phyloP scores from a whole-genome alignment of 768 basidiomycete species.

The Russula olivacea region DNA sequence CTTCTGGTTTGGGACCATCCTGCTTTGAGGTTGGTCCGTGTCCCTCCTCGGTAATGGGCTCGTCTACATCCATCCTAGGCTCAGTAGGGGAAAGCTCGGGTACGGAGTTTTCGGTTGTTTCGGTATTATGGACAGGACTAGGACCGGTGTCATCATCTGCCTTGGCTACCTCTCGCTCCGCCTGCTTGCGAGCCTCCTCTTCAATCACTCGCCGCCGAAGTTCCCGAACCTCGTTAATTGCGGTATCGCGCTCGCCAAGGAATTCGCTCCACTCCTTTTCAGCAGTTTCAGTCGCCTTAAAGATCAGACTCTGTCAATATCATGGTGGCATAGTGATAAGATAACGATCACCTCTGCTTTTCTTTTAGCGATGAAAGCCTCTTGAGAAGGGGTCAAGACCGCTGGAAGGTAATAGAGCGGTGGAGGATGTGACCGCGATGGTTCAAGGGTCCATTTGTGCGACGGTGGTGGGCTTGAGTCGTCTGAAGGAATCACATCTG shows the following conservation, averaged over 20 bases:
- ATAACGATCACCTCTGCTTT: constrained; percentile 51
- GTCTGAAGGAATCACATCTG: constrained; percentile 52
- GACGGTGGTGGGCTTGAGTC: constrained; percentile 31
- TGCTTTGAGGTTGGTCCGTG: constrained; percentile 12
- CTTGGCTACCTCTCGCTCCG: constrained; percentile 36
- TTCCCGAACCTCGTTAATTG: constrained; percentile 55
- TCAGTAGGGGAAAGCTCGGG: constrained; percentile 17
- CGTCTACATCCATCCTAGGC: constrained; percentile 26
- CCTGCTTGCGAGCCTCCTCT: constrained; percentile 48
- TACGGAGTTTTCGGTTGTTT: constrained; percentile 1
- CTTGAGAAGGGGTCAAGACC: constrained; percentile 61
- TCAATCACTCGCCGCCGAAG: constrained; percentile 62
- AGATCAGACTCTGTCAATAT: constrained; percentile 9
- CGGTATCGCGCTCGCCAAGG: constrained; percentile 49
- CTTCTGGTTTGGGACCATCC: constrained; percentile 18
- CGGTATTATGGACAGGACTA: background rate
- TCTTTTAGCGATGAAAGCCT: constrained; percentile 54
- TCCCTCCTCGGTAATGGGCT: constrained; percentile 6
- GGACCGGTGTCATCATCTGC: constrained; percentile 31
- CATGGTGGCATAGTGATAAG: background rate
- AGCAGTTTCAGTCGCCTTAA: constrained; percentile 52
- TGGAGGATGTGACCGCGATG: constrained; percentile 63
- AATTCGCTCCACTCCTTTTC: constrained; percentile 69
- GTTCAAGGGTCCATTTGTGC: constrained; percentile 39
- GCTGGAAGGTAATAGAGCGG: constrained; percentile 74